phyloP scores from a whole-genome alignment of 106 monocot genomes.

The Dioscorea zingiberensis region DNA sequence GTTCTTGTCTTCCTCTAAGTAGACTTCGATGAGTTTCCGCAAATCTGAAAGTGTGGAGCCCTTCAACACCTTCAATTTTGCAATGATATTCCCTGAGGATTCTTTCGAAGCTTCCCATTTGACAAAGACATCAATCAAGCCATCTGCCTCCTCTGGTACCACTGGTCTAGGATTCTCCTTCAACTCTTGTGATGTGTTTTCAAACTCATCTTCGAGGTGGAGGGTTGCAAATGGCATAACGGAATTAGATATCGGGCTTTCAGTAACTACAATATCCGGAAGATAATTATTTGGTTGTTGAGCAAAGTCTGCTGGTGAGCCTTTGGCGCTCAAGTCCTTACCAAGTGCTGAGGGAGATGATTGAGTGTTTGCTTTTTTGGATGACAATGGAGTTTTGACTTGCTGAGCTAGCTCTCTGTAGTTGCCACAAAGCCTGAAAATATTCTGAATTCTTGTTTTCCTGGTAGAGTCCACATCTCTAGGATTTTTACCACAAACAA shows the following conservation, averaged over 20 bases:
- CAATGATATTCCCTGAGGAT: conserved; percentile 39
- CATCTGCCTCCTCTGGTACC: conserved; percentile 15
- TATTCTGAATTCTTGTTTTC: conserved; percentile 82
- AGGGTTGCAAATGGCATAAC: conserved; percentile 23
- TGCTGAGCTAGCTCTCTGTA: conserved; percentile 72
- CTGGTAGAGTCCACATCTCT: conserved; percentile 36
- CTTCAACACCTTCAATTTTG: conserved; percentile 41
- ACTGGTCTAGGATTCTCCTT: conserved; percentile 47
- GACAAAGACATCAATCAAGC: conserved; percentile 53
- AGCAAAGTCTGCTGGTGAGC: too few relatives aligned
- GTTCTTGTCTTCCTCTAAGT: conserved; percentile 41
- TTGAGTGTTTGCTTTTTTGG: conserved; percentile 17
- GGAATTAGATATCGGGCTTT: conserved; percentile 25
- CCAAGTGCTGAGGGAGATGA: conserved; percentile 12
- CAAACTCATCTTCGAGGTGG: conserved; percentile 6
- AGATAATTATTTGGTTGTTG: background rate
- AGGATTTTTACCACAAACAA: background rate
- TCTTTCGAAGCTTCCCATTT: conserved; percentile 90
- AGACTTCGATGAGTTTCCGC: conserved; percentile 53
- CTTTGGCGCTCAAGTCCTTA: too few relatives aligned
- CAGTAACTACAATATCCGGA: conserved; percentile 40
- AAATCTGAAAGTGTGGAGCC: conserved; percentile 51
- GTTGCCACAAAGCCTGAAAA: conserved; percentile 92
- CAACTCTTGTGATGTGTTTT: conserved; percentile 11
- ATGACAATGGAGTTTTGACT: conserved; percentile 21